Percentiles rank a stretch among this genome's conserved stretches.
Evolutionary conservation across 176 grass and related monocot species (phyloP).

Genomic region (Sorghum bicolor): Sorghum_bicolor_NCBIv3 NC_012879.2:49961501-49962000

Average conservation of each 20-base stretch:
- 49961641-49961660: neutral
- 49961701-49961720: slow-evolving; percentile 82
- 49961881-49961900: neutral
- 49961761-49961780: neutral
- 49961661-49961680: slow-evolving; percentile 29
- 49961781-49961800: neutral
- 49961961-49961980: neutral
- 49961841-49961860: neutral
- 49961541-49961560: slow-evolving; percentile 99
- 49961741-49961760: neutral
- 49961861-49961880: neutral
- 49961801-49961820: neutral
- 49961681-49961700: slow-evolving; percentile 93
- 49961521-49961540: slow-evolving; percentile 83
- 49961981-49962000: neutral
- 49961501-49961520: slow-evolving; percentile 98
- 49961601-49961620: neutral
- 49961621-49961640: neutral
- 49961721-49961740: slow-evolving; percentile 95
- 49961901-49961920: neutral
- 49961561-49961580: slow-evolving; percentile 97
- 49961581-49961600: slow-evolving; percentile 93
- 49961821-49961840: neutral
- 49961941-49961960: neutral
- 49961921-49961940: neutral